Conservation (phyloP, 2,329 filamentous ascomycete genomes). For the Cladosporium halotolerans region DNA sequence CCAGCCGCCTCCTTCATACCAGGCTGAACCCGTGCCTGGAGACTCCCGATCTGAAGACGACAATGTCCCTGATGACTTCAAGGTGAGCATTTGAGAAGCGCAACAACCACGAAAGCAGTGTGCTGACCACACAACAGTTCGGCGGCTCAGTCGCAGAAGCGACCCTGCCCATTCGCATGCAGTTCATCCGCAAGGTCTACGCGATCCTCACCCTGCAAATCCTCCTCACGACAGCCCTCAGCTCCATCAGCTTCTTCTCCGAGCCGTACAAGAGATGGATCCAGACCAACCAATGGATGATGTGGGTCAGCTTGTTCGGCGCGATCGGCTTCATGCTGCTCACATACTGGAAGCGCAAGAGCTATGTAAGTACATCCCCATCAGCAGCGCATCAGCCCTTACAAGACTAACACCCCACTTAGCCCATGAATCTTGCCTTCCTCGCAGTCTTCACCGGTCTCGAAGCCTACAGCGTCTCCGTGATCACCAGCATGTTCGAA, state of each 20-base stretch:
- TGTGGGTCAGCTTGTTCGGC: constrained; percentile 81
- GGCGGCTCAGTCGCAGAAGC: constrained; percentile 90
- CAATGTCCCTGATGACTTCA: constrained; percentile 95
- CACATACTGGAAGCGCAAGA: constrained; percentile 93
- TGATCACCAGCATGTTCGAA: constrained; percentile 86
- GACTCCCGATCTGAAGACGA: constrained; percentile 72
- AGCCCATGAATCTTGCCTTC: constrained; percentile 92
- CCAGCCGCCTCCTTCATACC: constrained; percentile 79
- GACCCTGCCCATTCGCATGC: constrained; percentile 83
- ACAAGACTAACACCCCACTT: constrained; percentile 32
- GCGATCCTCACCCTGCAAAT: constrained; percentile 95
- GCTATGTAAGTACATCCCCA: constrained; percentile 26
- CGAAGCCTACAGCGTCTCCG: constrained; percentile 89
- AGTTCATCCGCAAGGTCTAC: constrained; percentile 79
- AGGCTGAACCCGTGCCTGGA: constrained; percentile 56
- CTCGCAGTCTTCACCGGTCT: constrained; percentile 81
- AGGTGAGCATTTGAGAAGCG: constrained; percentile 45
- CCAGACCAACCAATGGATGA: constrained; percentile 72
- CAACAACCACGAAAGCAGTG: neutral
- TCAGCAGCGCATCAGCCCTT: too few relatives aligned
- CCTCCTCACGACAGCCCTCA: constrained; percentile 72
- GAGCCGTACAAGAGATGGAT: constrained; percentile 77
- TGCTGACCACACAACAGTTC: constrained; percentile 52
- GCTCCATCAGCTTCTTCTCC: constrained; percentile 81
- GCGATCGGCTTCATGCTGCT: constrained; percentile 77